Percentiles rank a stretch among this genome's conserved stretches.
These are phyloP conservation scores for Xylariaceae sp. DNA, from an alignment of 2,329 filamentous ascomycete genomes.

Conservation along the genomic window DNA sequence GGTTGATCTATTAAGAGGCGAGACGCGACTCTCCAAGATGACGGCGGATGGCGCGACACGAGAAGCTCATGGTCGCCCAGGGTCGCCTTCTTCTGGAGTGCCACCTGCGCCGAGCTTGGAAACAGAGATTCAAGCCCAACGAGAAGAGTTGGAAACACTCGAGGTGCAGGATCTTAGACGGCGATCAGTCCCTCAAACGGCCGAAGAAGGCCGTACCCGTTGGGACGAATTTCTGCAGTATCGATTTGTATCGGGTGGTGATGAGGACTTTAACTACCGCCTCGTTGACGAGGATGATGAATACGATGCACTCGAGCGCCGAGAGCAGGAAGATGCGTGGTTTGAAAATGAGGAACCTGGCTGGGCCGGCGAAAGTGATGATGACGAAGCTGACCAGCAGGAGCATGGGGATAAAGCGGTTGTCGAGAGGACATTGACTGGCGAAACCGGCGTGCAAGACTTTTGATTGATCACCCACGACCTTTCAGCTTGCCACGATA, in stretches of 20 bases:
- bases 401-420: constrained; percentile 11
- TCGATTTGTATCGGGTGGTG: constrained; percentile 69
- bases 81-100: background rate
- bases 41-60: constrained; percentile 10
- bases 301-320: constrained; percentile 57
- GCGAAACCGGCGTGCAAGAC: constrained; percentile 69
- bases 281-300: constrained; percentile 66
- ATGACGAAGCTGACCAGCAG: constrained; percentile 26
- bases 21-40: constrained; percentile 65
- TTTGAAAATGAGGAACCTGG: constrained; percentile 74
- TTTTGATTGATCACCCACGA: constrained; percentile 43
- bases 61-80: background rate
- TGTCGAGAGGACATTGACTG: constrained; percentile 31
- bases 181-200: constrained; percentile 36
- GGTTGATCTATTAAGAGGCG: constrained; percentile 68
- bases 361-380: constrained; percentile 48
- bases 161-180: constrained; percentile 12
- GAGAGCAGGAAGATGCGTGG: constrained; percentile 67
- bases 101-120: background rate
- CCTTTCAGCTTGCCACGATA: background rate
- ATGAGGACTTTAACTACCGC: constrained; percentile 73
- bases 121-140: constrained; percentile 19
- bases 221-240: constrained; percentile 70
- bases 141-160: constrained; percentile 23
- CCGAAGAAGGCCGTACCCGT: constrained; percentile 60